Conservation (phyloP, 2,329 filamentous ascomycete species). For the Cordyceps cicadae region DNA sequence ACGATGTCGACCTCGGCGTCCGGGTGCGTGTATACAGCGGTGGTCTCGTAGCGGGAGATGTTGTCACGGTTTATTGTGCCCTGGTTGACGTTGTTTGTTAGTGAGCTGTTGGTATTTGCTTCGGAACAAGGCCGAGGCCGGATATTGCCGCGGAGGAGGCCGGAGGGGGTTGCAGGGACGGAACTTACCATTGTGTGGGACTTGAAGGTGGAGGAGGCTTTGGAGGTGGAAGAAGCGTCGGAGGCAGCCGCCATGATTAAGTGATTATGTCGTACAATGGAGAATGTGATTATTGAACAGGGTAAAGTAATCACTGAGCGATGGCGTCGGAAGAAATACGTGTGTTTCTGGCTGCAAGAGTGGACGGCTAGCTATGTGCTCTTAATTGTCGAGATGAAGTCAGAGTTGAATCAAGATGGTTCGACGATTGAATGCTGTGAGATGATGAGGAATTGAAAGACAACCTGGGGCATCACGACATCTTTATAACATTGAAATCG, state of each 20-base stretch:
- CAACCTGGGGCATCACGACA: background rate
- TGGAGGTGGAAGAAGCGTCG: background rate
- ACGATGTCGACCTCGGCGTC: slow-evolving; percentile 56
- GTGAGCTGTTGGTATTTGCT: background rate
- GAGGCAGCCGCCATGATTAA: background rate
- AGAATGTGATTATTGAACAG: background rate
- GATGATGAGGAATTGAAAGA: background rate
- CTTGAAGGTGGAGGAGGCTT: background rate
- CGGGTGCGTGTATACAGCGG: slow-evolving; percentile 50
- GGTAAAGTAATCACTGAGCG: background rate
- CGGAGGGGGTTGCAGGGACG: background rate
- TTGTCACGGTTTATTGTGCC: slow-evolving; percentile 24
- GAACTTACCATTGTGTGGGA: slow-evolving; percentile 5
- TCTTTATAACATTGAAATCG: slow-evolving; percentile 3
- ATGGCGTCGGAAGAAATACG: background rate
- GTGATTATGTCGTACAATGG: background rate
- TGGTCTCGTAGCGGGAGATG: slow-evolving; percentile 45
- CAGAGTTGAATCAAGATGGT: background rate
- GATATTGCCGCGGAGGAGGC: background rate
- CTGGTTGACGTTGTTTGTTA: slow-evolving; percentile 21
- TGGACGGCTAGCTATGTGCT: background rate
- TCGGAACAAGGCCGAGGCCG: background rate
- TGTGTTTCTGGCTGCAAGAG: background rate
- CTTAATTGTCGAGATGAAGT: background rate
- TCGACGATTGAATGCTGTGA: background rate